These are phyloP conservation scores for Amanita rimosa DNA, from an alignment of 768 basidiomycete genomes.

Conservation along the genomic window DNA sequence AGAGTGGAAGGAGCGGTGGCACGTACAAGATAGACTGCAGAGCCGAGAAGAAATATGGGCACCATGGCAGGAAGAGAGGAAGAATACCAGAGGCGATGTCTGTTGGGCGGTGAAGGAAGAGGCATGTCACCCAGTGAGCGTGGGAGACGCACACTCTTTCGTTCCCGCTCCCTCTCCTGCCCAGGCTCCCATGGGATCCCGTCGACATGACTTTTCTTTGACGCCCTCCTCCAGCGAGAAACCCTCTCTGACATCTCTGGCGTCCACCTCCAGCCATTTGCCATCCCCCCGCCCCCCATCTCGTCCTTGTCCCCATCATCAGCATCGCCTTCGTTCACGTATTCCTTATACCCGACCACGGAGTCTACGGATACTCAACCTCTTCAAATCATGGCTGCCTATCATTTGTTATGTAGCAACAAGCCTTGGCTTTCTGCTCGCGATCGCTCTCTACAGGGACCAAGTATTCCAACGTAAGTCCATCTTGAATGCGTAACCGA, in stretches of 20 bases:
- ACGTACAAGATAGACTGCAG: constrained; percentile 64
- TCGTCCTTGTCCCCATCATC: not conserved
- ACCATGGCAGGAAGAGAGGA: constrained; percentile 67
- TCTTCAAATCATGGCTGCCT: constrained; percentile 69
- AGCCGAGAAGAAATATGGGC: constrained; percentile 67
- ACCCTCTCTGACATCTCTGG: not conserved
- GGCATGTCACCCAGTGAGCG: not conserved
- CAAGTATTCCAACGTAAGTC: constrained; percentile 74
- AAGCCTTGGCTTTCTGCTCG: constrained; percentile 64
- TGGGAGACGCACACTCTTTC: constrained; percentile 7
- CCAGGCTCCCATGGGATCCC: constrained; percentile 19
- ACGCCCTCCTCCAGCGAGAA: not conserved
- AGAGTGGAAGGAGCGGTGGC: not conserved
- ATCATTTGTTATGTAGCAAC: constrained; percentile 69
- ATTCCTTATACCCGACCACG: constrained; percentile 25
- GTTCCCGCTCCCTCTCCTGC: constrained; percentile 13
- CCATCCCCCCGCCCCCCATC: constrained; percentile 16
- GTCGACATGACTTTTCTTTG: not conserved
- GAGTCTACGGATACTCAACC: constrained; percentile 41
- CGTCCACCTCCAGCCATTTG: not conserved
- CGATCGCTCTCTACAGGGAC: constrained; percentile 74
- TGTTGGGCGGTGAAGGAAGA: not conserved
- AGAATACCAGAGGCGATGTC: constrained; percentile 57
- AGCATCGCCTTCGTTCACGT: not conserved
- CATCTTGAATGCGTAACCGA: not conserved